Conservation (phyloP, 169 alveolate species). For the Eimeria tenella region DNA sequence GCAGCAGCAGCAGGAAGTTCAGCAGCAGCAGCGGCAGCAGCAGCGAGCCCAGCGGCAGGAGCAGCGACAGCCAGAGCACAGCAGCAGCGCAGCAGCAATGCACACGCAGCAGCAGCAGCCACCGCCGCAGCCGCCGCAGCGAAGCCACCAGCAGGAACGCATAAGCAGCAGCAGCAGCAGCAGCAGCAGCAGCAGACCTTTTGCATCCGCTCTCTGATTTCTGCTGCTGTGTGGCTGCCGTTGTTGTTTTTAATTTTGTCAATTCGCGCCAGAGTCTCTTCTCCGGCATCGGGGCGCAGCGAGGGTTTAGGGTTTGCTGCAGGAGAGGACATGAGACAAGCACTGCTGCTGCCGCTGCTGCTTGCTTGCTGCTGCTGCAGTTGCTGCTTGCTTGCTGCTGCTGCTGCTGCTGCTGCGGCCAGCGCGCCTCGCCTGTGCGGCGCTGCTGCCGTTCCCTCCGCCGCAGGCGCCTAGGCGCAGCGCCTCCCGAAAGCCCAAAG, state of each 20-base stretch:
- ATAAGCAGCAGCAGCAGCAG: neutral
- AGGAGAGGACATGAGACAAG: neutral
- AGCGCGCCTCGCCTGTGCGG: too few relatives aligned
- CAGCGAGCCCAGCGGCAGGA: constrained; percentile 8
- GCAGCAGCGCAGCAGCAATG: neutral
- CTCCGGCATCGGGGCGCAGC: constrained; percentile 89
- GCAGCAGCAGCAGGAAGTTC: neutral
- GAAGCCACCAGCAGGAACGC: neutral
- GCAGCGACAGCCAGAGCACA: neutral
- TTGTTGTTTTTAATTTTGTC: constrained; percentile 88
- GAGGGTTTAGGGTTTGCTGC: constrained; percentile 18
- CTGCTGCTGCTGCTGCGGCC: too few relatives aligned
- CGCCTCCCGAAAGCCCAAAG: too few relatives aligned
- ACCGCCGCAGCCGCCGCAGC: neutral
- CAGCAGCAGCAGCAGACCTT: constrained; percentile 67
- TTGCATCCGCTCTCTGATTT: constrained; percentile 90
- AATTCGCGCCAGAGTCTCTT: constrained; percentile 87
- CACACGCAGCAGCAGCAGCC: constrained; percentile 1
- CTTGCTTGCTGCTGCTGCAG: constrained; percentile 1
- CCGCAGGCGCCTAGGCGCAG: too few relatives aligned
- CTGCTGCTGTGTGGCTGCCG: constrained; percentile 90
- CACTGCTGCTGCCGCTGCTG: constrained; percentile 22
- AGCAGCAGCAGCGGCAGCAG: constrained; percentile 7
- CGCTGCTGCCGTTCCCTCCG: too few relatives aligned
- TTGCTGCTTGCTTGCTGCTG: neutral